Evolutionary conservation across 106 monocot species (phyloP), one percentile per base, ranked within the genome.

Genomic region (Acorus gramineus): DNA sequence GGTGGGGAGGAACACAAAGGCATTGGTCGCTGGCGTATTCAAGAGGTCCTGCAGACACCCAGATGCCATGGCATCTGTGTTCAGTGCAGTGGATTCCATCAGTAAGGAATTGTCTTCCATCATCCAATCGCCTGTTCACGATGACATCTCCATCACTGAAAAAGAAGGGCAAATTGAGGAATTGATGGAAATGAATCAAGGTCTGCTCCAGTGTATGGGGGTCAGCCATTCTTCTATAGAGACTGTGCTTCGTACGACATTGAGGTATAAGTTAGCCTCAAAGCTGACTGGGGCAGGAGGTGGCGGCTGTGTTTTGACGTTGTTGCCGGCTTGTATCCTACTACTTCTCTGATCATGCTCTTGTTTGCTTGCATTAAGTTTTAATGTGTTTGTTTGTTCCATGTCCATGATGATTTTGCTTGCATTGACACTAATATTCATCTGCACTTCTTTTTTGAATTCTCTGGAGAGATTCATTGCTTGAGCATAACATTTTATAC

Each of bases 271-370:
- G 53, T 62, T 96, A 69, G 65, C 79, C 73, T 90, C 90, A 11
- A 96, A 96, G 69, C 71, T 96, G 52, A 96, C 95, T 11, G 95
- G 90, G 7, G 95, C 95, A 72, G 95, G 95, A 69, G 95, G 95
- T 57, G 95, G 95, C 62, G 95, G 95, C 5, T 96, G 95, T 68
- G 90, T 96, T 53, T 74, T 96, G 80, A 96, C 95, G 46, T 78
- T 85, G 49, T 59, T 90, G 11, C 95, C 87, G 43, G 81, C 76
- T 46, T 43, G 90, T 95, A 90, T 89, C 81, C 85, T 84, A 28
- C 28, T 28, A 28, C 28, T 28, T 28, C 28, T 28, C 28, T 28
- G 28, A 28, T 28, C 28, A 28, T 28, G 28, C 0, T 28, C 28
- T 28, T 28, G 28, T 28, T 28, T 28, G 28, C 28, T 28, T 28